A percentile compares a stretch with the other conserved stretches of the same genome.
Evolutionary conservation across 345 rosid species (phyloP).

Genomic region (Gossypium herbaceum): DNA sequence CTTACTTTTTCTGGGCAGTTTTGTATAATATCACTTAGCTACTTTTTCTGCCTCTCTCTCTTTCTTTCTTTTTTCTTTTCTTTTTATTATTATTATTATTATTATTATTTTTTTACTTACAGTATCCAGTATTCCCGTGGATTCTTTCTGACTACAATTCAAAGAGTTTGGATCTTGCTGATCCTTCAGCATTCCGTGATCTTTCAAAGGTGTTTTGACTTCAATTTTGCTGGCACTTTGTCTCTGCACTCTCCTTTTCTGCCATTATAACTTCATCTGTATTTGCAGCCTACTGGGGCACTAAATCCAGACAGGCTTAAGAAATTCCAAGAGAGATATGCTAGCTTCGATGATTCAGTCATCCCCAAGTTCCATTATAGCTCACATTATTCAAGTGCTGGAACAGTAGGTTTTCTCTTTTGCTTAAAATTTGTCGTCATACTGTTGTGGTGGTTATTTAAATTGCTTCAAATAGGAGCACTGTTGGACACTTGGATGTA

Average conservation of each 20-base stretch:
- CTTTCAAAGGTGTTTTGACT: constrained; percentile 75
- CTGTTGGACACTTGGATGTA: neutral
- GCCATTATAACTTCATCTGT: constrained; percentile 22
- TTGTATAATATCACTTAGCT: neutral
- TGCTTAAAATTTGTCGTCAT: neutral
- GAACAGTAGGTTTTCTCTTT: constrained; percentile 62
- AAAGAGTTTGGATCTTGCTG: constrained; percentile 67
- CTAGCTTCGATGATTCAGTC: constrained; percentile 92
- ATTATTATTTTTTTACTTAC: constrained; percentile 20
- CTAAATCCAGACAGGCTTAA: constrained; percentile 71
- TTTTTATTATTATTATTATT: too few relatives aligned
- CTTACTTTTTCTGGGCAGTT: neutral
- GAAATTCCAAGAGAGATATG: constrained; percentile 92
- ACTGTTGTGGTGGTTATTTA: neutral
- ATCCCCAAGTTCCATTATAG: constrained; percentile 98
- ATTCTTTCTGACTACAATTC: constrained; percentile 83
- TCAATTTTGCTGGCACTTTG: constrained; percentile 25
- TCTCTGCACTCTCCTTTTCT: constrained; percentile 17
- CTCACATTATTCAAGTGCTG: constrained; percentile 96
- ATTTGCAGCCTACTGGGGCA: constrained; percentile 93
- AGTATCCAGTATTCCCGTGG: constrained; percentile 99
- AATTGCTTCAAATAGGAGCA: constrained; percentile 8
- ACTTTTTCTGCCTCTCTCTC: constrained; percentile 10
- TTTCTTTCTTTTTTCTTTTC: neutral
- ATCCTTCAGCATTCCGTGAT: constrained; percentile 85